Percentiles rank a stretch among this genome's conserved stretches.
phyloP scores from a whole-genome alignment of 2,329 filamentous ascomycete species.

The Aureobasidium sp. region DNA sequence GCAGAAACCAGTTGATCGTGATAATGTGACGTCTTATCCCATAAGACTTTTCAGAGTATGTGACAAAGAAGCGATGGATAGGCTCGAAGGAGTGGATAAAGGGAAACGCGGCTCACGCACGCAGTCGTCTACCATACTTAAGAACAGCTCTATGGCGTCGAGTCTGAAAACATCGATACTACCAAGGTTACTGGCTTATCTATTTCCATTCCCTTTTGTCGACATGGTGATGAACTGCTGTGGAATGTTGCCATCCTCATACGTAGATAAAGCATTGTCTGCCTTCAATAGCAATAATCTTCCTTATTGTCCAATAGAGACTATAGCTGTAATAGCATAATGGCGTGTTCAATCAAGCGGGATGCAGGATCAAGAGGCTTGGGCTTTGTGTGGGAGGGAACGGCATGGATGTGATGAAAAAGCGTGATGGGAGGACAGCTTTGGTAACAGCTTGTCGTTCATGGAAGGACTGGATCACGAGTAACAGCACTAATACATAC shows the following conservation, averaged over 20 bases:
- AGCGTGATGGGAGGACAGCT: neutral
- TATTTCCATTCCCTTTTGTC: slow-evolving; percentile 7
- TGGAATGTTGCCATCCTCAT: neutral
- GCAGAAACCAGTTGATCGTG: too few relatives aligned
- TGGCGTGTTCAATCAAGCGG: too few relatives aligned
- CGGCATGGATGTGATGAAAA: neutral
- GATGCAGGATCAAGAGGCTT: neutral
- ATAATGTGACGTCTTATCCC: neutral
- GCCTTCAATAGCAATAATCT: neutral
- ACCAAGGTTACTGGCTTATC: neutral
- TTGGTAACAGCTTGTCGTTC: neutral
- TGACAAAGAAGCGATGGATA: neutral
- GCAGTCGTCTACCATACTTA: slow-evolving; percentile 4
- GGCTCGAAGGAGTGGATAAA: neutral
- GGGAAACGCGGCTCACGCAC: neutral
- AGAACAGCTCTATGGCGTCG: neutral
- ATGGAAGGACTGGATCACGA: too few relatives aligned
- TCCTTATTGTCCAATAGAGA: neutral
- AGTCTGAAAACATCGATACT: neutral
- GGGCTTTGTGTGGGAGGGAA: neutral
- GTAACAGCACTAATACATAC: neutral
- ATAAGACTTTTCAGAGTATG: neutral
- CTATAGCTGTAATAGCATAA: neutral
- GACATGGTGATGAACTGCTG: neutral
- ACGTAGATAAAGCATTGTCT: neutral